Evolutionary conservation across 2,329 filamentous ascomycete species (phyloP).

Genomic region (Didymosphaeria variabile): DNA sequence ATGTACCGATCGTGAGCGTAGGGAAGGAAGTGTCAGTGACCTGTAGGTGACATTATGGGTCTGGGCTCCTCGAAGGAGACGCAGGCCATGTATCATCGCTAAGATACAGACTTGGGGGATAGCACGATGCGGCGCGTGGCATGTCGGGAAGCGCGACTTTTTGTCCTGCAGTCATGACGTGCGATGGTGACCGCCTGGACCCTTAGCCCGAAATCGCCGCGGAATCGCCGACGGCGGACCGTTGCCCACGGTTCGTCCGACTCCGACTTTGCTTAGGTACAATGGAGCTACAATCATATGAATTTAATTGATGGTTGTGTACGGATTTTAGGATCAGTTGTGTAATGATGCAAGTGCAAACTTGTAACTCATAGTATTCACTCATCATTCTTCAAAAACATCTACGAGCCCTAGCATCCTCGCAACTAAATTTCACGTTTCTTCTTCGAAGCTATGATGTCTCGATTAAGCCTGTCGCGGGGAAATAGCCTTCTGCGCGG

Average conservation of each 20-base stretch:
- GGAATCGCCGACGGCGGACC: not conserved
- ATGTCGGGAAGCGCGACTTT: constrained; percentile 17
- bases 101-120: constrained; percentile 16
- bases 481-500: not conserved
- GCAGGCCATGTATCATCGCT: constrained; percentile 52
- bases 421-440: no score
- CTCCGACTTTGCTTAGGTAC: no score
- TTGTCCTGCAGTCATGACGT: constrained; percentile 16
- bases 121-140: constrained; percentile 37
- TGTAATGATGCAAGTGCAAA: no score
- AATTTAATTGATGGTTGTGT: no score
- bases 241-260: constrained; percentile 5
- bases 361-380: no score
- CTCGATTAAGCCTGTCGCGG: no score
- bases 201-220: not conserved
- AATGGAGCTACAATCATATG: no score
- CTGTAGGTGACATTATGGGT: constrained; percentile 30
- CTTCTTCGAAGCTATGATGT: no score
- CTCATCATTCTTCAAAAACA: no score
- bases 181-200: constrained; percentile 1
- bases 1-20: constrained; percentile 23
- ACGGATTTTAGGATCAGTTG: no score
- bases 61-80: constrained; percentile 42
- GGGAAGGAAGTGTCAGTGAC: constrained; percentile 29
- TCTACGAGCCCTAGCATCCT: no score